Evolutionary conservation across 306 rosid genomes (phyloP), one percentile per base, ranked within the genome.

Genomic region (Begonia peltatifolia): DNA sequence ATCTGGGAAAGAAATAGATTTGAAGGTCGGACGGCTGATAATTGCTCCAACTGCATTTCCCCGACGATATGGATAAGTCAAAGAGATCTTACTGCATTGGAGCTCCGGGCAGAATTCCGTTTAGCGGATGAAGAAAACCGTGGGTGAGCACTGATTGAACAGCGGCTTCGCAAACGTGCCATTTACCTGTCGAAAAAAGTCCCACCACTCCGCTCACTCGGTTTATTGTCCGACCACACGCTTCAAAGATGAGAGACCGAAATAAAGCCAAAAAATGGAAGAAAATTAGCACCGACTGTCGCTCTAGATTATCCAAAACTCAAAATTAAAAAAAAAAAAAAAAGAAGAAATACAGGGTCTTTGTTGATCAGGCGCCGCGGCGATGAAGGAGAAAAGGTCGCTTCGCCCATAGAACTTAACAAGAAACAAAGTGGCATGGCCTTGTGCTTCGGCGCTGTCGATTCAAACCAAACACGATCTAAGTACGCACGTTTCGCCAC

Each of bases 401-500:
- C 66, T 72, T 2, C 94, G 94, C 66, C 94, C 94, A 42, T 77
- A 84, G 64, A 84, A 84, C 59, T 75, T 77, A 57, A 88, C 88
- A 54, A 84, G 79, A 54, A 80, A 80, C 53, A 84, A 53, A 46
- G 87, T 81, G 66, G 94, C 88, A 58, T 75, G 50, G 52, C 72
- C 85, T 47, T 84, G 94, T 3, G 85, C 65, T 20, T 73, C 70
- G 2, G 94, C 81, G 8, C 79, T 57, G 0, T 76, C 68, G 46
- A 80, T 84, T 85, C 83, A 73, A 10, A 53, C 74, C 42, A 84
- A 72, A 67, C 77, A 73, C 3, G 83, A 42, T 68, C 83, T 68
- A 11, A 84, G 73, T 14, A 67, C 20, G 58, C 94, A 84, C 1
- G 53, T 36, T 12, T 77, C 83, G 44, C 83, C 61, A 72, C 94